Evolutionary conservation across 768 basidiomycete genomes (phyloP), one percentile per base, ranked within the genome.

Genomic region (Scleroderma citrinum): DNA sequence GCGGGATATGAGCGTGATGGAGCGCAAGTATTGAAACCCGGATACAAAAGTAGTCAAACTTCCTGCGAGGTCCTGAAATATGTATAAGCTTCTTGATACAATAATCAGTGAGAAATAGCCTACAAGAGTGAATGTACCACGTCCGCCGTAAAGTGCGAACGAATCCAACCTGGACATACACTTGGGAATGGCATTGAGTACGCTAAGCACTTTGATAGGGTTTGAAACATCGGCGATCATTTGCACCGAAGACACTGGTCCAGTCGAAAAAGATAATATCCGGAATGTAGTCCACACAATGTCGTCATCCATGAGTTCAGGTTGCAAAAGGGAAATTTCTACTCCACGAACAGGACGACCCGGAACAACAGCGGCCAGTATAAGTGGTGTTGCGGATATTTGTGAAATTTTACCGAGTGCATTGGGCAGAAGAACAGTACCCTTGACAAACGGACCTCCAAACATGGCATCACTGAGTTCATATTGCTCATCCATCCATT

Each of bases 281-380:
- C 42, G 46, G 19, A 55, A 55, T 14, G 59, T 51, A 37, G 54
- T 62, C 35, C 52, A 53, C 23, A 64, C 37, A 17, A 64, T 53
- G 5, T 62, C 60, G 16, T 54, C 49, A 31, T 52, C 62, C 42
- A 64, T 54, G 11, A 60, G 42, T 51, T 55, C 62, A 2, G 61
- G 59, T 20, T 62, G 47, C 29, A 55, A 44, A 30, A 64, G 50
- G 37, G 59, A 62, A 19, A 64, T 47, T 37, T 64, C 63, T 10
- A 64, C 60, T 34, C 58, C 56, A 23, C 44, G 42, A 13, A 64
- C 53, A 23, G 57, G 46, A 32, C 63, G 53, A 20, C 52, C 54
- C 0, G 63, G 63, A 19, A 65, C 58, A 8, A 63, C 55, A 21
- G 52, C 45, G 5, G 64, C 55, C 14, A 65, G 47, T 23, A 62